These are phyloP conservation scores for Penicillium sp. DNA, from an alignment of 2,329 filamentous ascomycete species.

Conservation along the genomic window DNA sequence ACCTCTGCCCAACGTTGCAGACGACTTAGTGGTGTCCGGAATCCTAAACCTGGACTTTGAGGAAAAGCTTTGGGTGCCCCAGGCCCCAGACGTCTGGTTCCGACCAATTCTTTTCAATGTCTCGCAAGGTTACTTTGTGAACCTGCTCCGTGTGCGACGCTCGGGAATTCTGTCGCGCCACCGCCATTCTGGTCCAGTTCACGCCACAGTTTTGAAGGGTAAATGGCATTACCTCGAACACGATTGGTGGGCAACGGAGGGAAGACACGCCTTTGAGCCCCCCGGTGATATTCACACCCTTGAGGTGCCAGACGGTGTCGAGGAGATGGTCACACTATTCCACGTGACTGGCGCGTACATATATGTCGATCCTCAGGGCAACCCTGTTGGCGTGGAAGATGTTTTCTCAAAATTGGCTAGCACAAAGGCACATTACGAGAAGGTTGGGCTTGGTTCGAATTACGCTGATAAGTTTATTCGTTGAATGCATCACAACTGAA, in stretches of 20 bases:
- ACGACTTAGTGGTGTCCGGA: neutral
- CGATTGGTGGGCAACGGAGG: neutral
- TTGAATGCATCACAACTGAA: neutral
- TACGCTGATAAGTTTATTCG: constrained; percentile 8
- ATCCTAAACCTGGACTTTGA: constrained; percentile 14
- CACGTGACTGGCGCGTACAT: neutral
- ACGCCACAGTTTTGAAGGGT: neutral
- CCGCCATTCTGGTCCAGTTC: constrained; percentile 17
- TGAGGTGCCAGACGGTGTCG: neutral
- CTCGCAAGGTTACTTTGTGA: constrained; percentile 34
- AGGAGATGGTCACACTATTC: neutral
- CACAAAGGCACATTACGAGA: constrained; percentile 6
- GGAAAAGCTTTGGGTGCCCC: constrained; percentile 34
- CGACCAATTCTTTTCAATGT: constrained; percentile 32
- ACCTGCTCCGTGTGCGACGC: constrained; percentile 29
- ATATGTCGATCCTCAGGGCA: neutral
- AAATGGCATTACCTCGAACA: neutral
- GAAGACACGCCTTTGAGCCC: neutral
- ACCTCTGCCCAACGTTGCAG: neutral
- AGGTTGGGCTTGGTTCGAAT: constrained; percentile 1
- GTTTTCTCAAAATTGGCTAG: constrained; percentile 6
- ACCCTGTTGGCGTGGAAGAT: constrained; percentile 2
- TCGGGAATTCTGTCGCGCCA: constrained; percentile 36
- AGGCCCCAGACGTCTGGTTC: constrained; percentile 33
- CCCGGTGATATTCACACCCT: neutral